phyloP scores from a whole-genome alignment of 345 rosid species.

The Isatis tinctoria region DNA sequence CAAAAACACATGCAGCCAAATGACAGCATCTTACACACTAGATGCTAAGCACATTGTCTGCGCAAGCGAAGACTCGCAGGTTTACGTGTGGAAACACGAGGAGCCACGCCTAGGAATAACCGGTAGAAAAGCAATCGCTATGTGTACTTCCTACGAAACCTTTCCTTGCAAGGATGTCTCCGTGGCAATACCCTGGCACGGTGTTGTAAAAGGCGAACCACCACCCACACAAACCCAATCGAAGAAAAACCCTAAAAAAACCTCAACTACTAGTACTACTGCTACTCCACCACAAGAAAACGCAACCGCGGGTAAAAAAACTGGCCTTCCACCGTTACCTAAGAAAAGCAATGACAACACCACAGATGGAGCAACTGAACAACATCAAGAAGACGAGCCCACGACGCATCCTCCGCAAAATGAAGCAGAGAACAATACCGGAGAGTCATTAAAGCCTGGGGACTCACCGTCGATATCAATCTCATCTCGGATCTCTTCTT shows the following conservation, averaged over 20 bases:
- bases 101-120: conserved; percentile 36
- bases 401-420: conserved; percentile 25
- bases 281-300: conserved; percentile 45
- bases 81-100: conserved; percentile 73
- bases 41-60: conserved; percentile 64
- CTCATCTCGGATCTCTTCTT: conserved; percentile 46
- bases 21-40: conserved; percentile 69
- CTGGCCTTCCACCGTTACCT: conserved; percentile 75
- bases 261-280: conserved; percentile 19
- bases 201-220: conserved; percentile 63
- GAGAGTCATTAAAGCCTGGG: conserved; percentile 32
- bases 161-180: conserved; percentile 87
- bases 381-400: conserved; percentile 45
- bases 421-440: conserved; percentile 34
- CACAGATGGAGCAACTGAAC: conserved; percentile 31
- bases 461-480: conserved; percentile 34
- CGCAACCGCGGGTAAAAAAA: conserved; percentile 34
- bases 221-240: conserved; percentile 41
- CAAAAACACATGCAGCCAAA: conserved; percentile 78
- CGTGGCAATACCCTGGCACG: conserved; percentile 83
- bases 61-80: conserved; percentile 91
- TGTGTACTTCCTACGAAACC: conserved; percentile 50
- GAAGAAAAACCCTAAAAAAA: conserved; percentile 44
- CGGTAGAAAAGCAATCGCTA: conserved; percentile 43
- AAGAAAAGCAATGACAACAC: conserved; percentile 47